These are phyloP conservation scores for Tylopilus orsonianus DNA, from an alignment of 1,284 basidiomycete species.

Conservation along the genomic window DNA sequence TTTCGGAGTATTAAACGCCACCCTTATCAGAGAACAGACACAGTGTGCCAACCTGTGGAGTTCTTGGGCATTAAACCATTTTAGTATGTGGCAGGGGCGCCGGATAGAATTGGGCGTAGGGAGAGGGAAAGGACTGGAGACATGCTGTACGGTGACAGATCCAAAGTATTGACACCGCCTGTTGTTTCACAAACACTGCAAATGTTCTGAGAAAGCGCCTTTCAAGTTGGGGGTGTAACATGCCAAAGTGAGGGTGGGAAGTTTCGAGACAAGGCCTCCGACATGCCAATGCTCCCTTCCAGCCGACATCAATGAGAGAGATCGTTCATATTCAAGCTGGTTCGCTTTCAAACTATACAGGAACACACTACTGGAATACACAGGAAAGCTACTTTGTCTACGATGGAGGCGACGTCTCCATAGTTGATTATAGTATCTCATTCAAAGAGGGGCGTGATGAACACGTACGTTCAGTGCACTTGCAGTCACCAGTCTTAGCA, in stretches of 20 bases:
- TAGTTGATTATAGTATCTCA: constrained; percentile 55
- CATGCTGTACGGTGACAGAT: too few relatives aligned
- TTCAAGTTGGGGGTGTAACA: too few relatives aligned
- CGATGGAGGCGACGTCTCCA: constrained; percentile 43
- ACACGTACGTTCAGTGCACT: constrained; percentile 38
- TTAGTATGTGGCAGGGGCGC: constrained; percentile 3
- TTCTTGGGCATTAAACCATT: not conserved
- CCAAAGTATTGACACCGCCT: too few relatives aligned
- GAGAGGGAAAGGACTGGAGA: not conserved
- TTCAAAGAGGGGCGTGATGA: constrained; percentile 58
- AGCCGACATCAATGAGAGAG: constrained; percentile 56
- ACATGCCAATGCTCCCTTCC: too few relatives aligned
- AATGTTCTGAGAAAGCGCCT: not conserved
- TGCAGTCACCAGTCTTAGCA: not conserved
- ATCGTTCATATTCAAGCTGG: constrained; percentile 78
- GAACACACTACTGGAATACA: constrained; percentile 80
- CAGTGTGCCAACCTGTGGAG: not conserved
- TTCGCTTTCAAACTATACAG: constrained; percentile 60
- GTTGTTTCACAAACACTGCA: too few relatives aligned
- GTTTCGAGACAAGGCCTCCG: too few relatives aligned
- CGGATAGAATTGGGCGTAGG: not conserved
- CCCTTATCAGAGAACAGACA: not conserved
- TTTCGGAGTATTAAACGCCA: not conserved
- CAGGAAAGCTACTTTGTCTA: constrained; percentile 69
- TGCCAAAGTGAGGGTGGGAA: too few relatives aligned